Evolutionary conservation across 768 basidiomycete genomes (phyloP), one percentile per base, ranked within the genome.

Genomic region (Coprinopsis marcescibilis): DNA sequence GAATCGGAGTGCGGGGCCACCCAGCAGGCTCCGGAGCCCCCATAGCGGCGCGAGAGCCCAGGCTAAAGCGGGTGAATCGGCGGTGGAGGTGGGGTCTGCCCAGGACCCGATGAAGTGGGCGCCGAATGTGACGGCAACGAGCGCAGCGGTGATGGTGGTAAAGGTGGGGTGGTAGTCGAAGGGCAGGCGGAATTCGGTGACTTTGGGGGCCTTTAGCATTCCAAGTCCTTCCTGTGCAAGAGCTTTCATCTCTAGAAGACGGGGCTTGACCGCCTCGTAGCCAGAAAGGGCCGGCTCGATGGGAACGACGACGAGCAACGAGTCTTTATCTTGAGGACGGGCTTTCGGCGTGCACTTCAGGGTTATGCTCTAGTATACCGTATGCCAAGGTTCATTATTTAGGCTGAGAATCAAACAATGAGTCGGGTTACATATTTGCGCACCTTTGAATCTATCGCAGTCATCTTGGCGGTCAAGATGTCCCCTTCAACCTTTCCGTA

Each of bases 201-300:
- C 75, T 46, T 75, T 70, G 1, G 88, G 87, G 1, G 75, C 65
- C 60, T 77, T 77, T 33, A 80, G 77, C 84, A 86, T 88, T 21
- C 89, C 88, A 14, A 91, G 73, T 1, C 78, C 74, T 58, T 86
- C 86, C 57, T 90, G 85, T 0, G 89, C 85, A 19, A 85, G 71
- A 0, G 80, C 80, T 57, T 88, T 89, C 89, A 90, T 91, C 46
- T 78, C 71, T 17, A 90, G 64, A 19, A 91, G 60, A 7, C 89
- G 78, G 2, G 86, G 85, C 57, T 89, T 89, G 20, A 91, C 87
- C 27, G 89, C 88, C 1, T 87, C 83, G 56, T 90, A 90, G 0
- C 83, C 80, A 3, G 66, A 55, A 24, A 92, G 67, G 2, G 83
- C 86, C 0, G 89, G 89, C 17, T 85, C 77, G 38, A 92, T 80